Evolutionary conservation across 306 rosid species (phyloP).

Genomic region (Prunus salicina): DNA sequence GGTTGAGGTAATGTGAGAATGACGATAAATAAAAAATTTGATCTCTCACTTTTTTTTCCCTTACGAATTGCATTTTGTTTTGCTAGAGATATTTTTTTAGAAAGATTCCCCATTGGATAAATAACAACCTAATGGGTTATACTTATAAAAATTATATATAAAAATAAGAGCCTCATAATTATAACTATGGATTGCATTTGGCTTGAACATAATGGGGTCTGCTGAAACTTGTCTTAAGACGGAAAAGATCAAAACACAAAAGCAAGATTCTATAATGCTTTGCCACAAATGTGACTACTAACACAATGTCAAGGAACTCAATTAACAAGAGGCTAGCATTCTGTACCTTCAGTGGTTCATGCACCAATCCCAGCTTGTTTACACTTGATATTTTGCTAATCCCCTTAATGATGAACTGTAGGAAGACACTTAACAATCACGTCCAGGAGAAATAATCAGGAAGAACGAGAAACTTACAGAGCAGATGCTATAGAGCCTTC

Average conservation of each 20-base stretch:
- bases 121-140: not conserved
- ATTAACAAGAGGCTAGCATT: conserved; percentile 10
- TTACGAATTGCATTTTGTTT: too few species aligned
- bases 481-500: conserved; percentile 5
- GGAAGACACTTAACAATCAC: conserved; percentile 29
- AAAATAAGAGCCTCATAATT: not conserved
- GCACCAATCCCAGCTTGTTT: conserved; percentile 45
- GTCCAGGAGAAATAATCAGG: conserved; percentile 16
- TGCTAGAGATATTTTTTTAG: too few species aligned
- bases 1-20: not conserved
- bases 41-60: not conserved
- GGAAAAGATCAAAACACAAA: not conserved
- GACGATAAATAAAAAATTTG: not conserved
- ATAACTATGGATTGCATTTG: not conserved
- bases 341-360: conserved; percentile 53
- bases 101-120: too few species aligned
- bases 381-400: conserved; percentile 29
- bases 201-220: not conserved
- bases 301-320: conserved; percentile 2
- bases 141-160: not conserved
- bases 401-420: conserved; percentile 66
- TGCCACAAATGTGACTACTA: not conserved
- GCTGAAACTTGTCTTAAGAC: not conserved
- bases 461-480: conserved; percentile 12
- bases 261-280: not conserved